Percentiles rank a stretch among this genome's conserved stretches.
phyloP scores from a whole-genome alignment of 441 rosid genomes.

The Populus hybrid region DNA sequence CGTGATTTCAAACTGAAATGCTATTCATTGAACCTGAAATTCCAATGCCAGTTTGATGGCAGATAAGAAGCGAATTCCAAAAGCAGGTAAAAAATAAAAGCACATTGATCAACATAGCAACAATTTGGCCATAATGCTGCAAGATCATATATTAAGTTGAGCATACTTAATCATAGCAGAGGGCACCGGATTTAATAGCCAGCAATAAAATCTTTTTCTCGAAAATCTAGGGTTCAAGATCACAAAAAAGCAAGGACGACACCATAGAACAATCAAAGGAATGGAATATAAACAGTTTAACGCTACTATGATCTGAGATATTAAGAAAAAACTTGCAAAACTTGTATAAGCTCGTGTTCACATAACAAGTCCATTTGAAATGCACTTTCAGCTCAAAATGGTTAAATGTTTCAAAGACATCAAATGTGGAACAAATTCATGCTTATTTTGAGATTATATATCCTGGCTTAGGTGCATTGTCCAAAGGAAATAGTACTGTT shows the following conservation, averaged over 20 bases:
- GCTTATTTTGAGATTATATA: background rate
- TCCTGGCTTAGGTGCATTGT: background rate
- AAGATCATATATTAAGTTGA: background rate
- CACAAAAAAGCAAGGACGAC: background rate
- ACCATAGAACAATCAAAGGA: background rate
- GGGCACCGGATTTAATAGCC: background rate
- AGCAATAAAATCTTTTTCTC: background rate
- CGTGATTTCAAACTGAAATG: slow-evolving; percentile 28
- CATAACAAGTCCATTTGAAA: background rate
- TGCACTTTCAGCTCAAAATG: background rate
- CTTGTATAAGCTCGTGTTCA: background rate
- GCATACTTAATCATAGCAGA: background rate
- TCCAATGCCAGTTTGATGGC: slow-evolving; percentile 7
- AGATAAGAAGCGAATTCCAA: slow-evolving; percentile 6
- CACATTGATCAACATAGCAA: background rate
- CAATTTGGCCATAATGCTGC: background rate
- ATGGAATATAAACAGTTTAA: background rate
- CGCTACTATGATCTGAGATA: background rate
- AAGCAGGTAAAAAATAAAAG: background rate
- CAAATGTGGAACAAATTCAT: background rate
- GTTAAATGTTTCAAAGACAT: background rate
- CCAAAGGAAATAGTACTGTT: background rate
- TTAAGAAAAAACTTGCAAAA: background rate
- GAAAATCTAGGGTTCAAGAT: background rate
- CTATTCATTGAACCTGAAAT: slow-evolving; percentile 47